Conservation (phyloP, 495 filamentous ascomycete species). For the Hypoxylon crocopeplum region DNA sequence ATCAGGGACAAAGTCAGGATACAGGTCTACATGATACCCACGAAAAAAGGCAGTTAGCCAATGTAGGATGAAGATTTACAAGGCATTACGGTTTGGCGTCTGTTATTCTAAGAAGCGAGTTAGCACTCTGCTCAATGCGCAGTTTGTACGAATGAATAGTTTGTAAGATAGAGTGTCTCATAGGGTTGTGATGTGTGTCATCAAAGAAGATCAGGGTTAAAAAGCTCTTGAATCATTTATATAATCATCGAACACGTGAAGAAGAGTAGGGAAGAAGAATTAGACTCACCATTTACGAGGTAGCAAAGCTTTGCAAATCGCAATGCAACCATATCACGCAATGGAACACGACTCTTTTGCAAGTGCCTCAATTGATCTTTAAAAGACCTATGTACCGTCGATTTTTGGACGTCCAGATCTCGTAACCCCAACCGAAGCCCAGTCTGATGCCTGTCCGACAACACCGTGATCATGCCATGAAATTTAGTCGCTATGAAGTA, state of each 20-base stretch:
- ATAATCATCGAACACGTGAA: conserved; percentile 58
- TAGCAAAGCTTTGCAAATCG: conserved; percentile 3
- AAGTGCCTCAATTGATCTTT: conserved; percentile 52
- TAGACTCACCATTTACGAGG: conserved; percentile 54
- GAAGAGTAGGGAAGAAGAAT: conserved; percentile 15
- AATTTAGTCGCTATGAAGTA: conserved; percentile 52
- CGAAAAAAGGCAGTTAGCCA: neutral
- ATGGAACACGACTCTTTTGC: conserved; percentile 28
- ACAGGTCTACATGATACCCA: conserved; percentile 20
- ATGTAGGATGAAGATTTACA: neutral
- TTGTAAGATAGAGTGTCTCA: conserved; percentile 50
- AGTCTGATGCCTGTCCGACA: conserved; percentile 43
- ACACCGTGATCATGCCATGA: conserved; percentile 41
- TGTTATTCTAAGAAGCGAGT: conserved; percentile 30
- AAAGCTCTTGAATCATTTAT: conserved; percentile 59
- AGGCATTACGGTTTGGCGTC: conserved; percentile 5
- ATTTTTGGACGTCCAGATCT: conserved; percentile 43
- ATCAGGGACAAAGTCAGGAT: neutral
- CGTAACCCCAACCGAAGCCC: conserved; percentile 47
- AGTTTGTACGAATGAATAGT: conserved; percentile 20
- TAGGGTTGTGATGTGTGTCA: conserved; percentile 57
- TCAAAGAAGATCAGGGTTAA: conserved; percentile 62
- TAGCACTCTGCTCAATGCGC: conserved; percentile 40
- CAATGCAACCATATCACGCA: conserved; percentile 30
- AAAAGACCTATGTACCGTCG: conserved; percentile 52